Percentiles rank a stretch among this genome's conserved stretches.
Evolutionary conservation across 257 asterid species (phyloP).

Genomic region (Primulina eburnea): DNA sequence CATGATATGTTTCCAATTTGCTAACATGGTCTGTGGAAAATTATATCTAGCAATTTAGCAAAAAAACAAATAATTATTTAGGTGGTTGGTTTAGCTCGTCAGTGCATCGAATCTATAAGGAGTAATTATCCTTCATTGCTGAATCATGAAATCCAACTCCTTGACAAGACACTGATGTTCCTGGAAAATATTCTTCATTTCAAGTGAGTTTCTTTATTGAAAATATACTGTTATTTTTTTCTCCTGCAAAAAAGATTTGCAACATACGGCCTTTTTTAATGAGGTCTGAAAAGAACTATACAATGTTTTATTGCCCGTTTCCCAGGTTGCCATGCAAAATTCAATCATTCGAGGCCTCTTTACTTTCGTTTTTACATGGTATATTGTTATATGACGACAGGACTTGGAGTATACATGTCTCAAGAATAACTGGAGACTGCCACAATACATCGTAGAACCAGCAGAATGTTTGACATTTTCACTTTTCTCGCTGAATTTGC

Average conservation of each 20-base stretch:
- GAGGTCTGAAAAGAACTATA: background rate
- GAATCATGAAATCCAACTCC: constrained; percentile 13
- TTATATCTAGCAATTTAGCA: background rate
- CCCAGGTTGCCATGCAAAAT: background rate
- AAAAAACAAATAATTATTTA: constrained; percentile 6
- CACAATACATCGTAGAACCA: constrained; percentile 31
- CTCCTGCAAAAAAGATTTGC: background rate
- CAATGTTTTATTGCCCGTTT: background rate
- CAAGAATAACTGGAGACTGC: constrained; percentile 41
- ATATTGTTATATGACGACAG: constrained; percentile 23
- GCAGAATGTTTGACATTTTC: too few relatives aligned
- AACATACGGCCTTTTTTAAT: background rate
- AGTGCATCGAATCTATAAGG: constrained; percentile 18
- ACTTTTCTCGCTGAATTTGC: background rate
- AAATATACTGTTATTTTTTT: background rate
- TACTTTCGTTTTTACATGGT: background rate
- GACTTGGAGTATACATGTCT: constrained; percentile 38
- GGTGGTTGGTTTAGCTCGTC: constrained; percentile 36
- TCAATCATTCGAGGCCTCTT: background rate
- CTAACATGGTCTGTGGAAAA: background rate
- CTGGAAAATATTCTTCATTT: constrained; percentile 34
- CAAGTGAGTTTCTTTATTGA: constrained; percentile 30
- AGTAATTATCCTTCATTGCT: constrained; percentile 21
- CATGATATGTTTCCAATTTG: background rate
- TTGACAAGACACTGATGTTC: constrained; percentile 21